Evolutionary conservation across 2,329 filamentous ascomycete genomes (phyloP), one percentile per base, ranked within the genome.

Genomic region (Dactylella cylindrospora): DNA sequence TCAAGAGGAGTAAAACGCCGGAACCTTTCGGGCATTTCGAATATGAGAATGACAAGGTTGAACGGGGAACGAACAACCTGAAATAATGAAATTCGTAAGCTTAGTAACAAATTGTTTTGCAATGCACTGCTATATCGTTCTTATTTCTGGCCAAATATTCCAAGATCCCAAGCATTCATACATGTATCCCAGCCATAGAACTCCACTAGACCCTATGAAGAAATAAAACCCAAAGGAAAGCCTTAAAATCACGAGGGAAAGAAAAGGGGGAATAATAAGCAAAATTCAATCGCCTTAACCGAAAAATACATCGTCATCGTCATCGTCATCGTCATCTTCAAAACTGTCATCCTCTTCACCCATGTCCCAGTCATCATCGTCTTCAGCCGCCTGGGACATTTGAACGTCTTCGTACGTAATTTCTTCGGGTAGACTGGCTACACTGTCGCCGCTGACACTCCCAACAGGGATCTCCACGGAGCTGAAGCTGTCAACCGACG

Each of bases 291-390:
- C 10, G 8, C 3, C n/a, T 7, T 6, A 7, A 35, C 7, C 6
- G 32, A 35, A 35, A 12, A 20, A 25, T 20, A 38, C 12, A 9
- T 7, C 3, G 7, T 17, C 9, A 19, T n/a, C n/a, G n/a, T n/a
- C n/a, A n/a, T n/a, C 33, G 22, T 61, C 55, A 28, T 61, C 55
- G 12, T 61, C 55, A 13, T 47, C 29, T 23, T 61, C 54, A 23
- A 41, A 41, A 35, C 35, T 52, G 28, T 47, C 49, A 6, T 61
- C 55, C 22, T 61, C 55, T 5, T 61, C 55, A 9, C 49, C 55
- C 47, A 53, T 53, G 6, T 53, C 41, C 41, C 41, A 53, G 9
- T 53, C 46, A 15, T 61, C 55, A n/a, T 5, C 49, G 20, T 25
- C 35, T 5, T 47, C 47, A 10, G 15, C 55, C 3, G 43, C 28